Base-by-base conservation (phyloP, 2,329 filamentous ascomycete genomes). In the Onygenales sp. region DNA sequence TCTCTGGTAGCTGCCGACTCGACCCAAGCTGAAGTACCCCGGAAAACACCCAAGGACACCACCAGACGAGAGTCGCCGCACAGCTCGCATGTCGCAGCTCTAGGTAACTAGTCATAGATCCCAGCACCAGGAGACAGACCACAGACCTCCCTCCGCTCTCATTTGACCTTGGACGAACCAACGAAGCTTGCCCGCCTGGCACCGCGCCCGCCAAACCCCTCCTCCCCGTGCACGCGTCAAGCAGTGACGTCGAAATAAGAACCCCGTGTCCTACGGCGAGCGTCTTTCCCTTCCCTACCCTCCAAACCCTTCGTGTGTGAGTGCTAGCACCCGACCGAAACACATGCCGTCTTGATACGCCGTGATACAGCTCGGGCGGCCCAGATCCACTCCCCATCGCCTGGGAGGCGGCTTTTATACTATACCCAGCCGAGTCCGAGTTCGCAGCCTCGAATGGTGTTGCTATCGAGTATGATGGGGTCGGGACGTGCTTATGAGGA, bases 401-500 rank as follows among this genome's bases (percentile, higher is more conserved):
- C 14, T 49, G 35, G 14, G 10, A 27, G 21, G 21, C 21, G 21
- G 21, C 21, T 13, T 31, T 49, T 49, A 39, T 17, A 17, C n/a
- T n/a, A 17, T 39, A 41, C 46, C 21, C 21, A 27, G 10, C 10
- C 46, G 17, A 32, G 17, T 31, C 38, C 13, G 35, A 7, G 46
- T 39, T 36, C 7, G 46, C 35, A 17, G 17, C 21, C 21, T 27
- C 21, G 21, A 27, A 41, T 49, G 36, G 46, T 38, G n/a, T 11
- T 7, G 10, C 36, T 31, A 43, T 51, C 54, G 50, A 57, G 55
- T 47, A 60, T 60, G 61, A 70, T 43, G 42, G 41, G 49, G 17
- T 35, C 69, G 65, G 67, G 68, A 60, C 63, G 63, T 57, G 59
- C 63, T 57, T 64, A 64, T 56, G 64, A 65, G 58, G 59, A 64